Evolutionary conservation across 2,329 filamentous ascomycete species (phyloP).

Genomic region (Penicillium italicum): DNA sequence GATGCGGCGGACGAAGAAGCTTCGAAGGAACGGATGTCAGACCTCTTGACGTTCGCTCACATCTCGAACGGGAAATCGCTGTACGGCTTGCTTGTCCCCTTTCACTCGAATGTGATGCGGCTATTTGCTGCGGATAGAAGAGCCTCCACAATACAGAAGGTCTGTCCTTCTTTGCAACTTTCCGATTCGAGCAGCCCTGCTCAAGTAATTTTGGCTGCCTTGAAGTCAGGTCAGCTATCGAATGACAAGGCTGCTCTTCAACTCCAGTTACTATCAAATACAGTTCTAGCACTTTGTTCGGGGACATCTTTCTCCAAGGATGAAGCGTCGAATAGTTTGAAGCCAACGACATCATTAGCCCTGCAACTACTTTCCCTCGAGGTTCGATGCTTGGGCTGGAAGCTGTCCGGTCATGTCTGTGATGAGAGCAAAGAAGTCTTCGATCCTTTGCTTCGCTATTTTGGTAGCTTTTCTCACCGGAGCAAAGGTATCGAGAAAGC

Average conservation of each 20-base stretch:
- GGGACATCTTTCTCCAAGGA: conserved; percentile 14
- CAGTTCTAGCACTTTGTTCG: conserved; percentile 36
- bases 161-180: conserved; percentile 31
- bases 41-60: conserved; percentile 37
- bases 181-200: conserved; percentile 39
- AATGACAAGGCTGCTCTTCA: conserved; percentile 43
- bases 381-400: conserved; percentile 43
- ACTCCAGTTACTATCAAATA: conserved; percentile 44
- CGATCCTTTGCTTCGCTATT: conserved; percentile 42
- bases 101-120: conserved; percentile 42
- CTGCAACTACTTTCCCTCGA: conserved; percentile 45
- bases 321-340: conserved; percentile 19
- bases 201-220: conserved; percentile 38
- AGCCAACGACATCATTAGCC: conserved; percentile 31
- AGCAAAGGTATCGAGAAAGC: conserved; percentile 34
- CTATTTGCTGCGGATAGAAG: conserved; percentile 36
- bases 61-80: conserved; percentile 26
- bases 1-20: conserved; percentile 26
- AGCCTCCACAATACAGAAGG: conserved; percentile 31
- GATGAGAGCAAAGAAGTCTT: conserved; percentile 44
- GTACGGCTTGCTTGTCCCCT: conserved; percentile 36
- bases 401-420: conserved; percentile 39
- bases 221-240: conserved; percentile 34
- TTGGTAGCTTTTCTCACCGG: conserved; percentile 36
- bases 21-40: conserved; percentile 36